Percentiles rank a stretch among this genome's conserved stretches.
These are phyloP conservation scores for Acorus calamus DNA, from an alignment of 106 monocot genomes.

Conservation along the genomic window DNA sequence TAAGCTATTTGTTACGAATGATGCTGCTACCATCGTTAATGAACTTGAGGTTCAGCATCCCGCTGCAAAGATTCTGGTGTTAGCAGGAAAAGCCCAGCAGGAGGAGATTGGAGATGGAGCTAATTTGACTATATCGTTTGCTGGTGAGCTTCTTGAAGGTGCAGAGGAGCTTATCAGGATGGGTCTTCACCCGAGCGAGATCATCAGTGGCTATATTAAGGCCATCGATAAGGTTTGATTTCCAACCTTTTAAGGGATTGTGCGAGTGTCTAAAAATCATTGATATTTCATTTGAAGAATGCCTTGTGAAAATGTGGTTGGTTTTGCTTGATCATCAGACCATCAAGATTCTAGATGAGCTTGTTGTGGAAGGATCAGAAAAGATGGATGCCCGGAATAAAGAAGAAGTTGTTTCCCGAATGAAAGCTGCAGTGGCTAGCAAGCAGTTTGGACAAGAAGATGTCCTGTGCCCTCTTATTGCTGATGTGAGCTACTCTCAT, in stretches of 20 bases:
- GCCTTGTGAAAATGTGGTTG: neutral
- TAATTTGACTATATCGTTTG: conserved; percentile 88
- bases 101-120: conserved; percentile 97
- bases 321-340: conserved; percentile 18
- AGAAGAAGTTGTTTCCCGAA: conserved; percentile 7
- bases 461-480: neutral
- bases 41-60: conserved; percentile 98
- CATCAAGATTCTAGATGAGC: conserved; percentile 54
- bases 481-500: neutral
- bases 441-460: neutral
- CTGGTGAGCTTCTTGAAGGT: conserved; percentile 75
- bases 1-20: conserved; percentile 96
- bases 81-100: conserved; percentile 90
- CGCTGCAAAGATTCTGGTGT: conserved; percentile 83
- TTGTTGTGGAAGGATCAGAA: conserved; percentile 85
- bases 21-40: conserved; percentile 94
- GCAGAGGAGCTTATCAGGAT: conserved; percentile 94
- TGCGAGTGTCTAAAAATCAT: too few species aligned
- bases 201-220: conserved; percentile 90
- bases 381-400: conserved; percentile 84
- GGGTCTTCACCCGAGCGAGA: conserved; percentile 94
- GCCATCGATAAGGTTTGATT: conserved; percentile 54
- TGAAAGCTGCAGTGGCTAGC: neutral
- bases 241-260: neutral
- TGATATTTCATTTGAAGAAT: too few species aligned